Conservation (phyloP, 345 rosid genomes). For the Geranium brycei region DNA sequence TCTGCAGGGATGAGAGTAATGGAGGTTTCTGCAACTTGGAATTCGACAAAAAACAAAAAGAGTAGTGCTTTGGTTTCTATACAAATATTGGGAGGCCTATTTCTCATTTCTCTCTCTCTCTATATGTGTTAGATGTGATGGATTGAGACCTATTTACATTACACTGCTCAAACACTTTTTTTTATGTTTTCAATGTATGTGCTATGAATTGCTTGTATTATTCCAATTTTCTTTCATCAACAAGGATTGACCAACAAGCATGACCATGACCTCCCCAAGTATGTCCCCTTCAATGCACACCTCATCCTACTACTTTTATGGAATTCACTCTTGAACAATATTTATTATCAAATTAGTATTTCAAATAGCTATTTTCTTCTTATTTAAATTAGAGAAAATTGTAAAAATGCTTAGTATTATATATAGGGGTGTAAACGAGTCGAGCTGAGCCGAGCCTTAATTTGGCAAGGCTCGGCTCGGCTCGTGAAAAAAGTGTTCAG, state of each 20-base stretch:
- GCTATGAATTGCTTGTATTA: conserved; percentile 6
- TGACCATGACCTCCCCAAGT: conserved; percentile 4
- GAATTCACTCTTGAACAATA: no score
- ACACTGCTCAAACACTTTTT: not conserved
- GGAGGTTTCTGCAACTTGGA: conserved; percentile 13
- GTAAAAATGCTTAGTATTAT: no score
- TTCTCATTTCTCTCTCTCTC: conserved; percentile 8
- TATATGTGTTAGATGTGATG: no score
- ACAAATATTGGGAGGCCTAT: conserved; percentile 14
- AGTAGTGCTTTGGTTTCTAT: conserved; percentile 19
- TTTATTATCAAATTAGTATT: no score
- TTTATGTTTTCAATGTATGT: not conserved
- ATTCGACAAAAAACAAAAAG: conserved; percentile 24
- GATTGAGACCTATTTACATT: not conserved
- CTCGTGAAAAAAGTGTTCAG: no score
- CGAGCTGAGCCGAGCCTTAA: no score
- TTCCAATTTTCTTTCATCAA: conserved; percentile 17
- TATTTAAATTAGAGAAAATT: no score
- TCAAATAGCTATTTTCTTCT: no score
- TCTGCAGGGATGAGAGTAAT: conserved; percentile 15
- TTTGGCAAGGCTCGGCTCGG: no score
- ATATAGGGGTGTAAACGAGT: no score
- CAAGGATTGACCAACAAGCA: conserved; percentile 11
- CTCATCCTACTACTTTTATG: no score
- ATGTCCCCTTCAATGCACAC: conserved; percentile 6